Base-by-base conservation (phyloP, 2,329 filamentous ascomycete species). In the Sarocladium oryzae region DNA sequence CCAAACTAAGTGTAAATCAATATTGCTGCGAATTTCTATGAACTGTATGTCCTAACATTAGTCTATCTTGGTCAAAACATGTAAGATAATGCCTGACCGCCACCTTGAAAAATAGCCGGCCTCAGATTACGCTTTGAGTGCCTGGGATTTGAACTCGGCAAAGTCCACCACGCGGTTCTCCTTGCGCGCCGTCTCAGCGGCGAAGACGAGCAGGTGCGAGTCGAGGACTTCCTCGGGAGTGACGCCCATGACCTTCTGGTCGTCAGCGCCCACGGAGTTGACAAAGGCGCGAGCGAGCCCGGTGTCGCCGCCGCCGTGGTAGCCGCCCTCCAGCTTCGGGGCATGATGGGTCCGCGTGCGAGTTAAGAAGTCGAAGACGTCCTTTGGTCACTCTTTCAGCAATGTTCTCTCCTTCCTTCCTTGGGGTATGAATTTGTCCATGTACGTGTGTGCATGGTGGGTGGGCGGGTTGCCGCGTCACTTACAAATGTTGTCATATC, bases 401-500 rank as follows among this genome's bases (percentile, higher is more conserved):
- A 21, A 40, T n/a, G n/a, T n/a, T n/a, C n/a, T n/a, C n/a, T n/a
- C n/a, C n/a, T n/a, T n/a, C n/a, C n/a, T n/a, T n/a, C n/a, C n/a
- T n/a, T n/a, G n/a, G n/a, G n/a, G n/a, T n/a, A n/a, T n/a, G n/a
- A n/a, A n/a, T n/a, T n/a, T n/a, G n/a, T n/a, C n/a, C n/a, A n/a
- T n/a, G n/a, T n/a, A n/a, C n/a, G n/a, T n/a, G n/a, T n/a, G n/a
- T n/a, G n/a, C n/a, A n/a, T n/a, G n/a, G n/a, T n/a, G n/a, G n/a
- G n/a, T n/a, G n/a, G n/a, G n/a, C n/a, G n/a, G n/a, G n/a, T n/a
- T n/a, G n/a, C n/a, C 16, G 26, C 35, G 15, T 24, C 11, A 33
- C 54, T 49, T 36, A 56, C 54, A 50, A 56, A 56, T 5, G 54
- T 54, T 16, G 48, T 52, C 54, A 56, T 56, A 43, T 56, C 52